phyloP scores from a whole-genome alignment of 768 basidiomycete genomes.

The Melanogaster broomeanus region DNA sequence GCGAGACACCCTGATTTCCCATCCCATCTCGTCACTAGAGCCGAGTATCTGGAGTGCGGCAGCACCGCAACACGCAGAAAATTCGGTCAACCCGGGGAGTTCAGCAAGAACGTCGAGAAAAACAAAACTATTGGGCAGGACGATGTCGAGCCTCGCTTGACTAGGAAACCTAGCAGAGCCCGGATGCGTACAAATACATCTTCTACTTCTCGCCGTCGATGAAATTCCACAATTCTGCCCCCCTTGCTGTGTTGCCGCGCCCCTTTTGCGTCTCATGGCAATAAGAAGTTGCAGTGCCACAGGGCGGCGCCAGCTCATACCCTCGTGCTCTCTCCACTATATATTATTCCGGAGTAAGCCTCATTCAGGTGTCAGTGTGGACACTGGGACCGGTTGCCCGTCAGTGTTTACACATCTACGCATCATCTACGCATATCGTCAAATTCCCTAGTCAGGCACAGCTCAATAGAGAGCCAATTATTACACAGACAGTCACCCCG shows the following conservation, averaged over 20 bases:
- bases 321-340: not conserved
- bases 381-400: too few relatives aligned
- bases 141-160: conserved; percentile 25
- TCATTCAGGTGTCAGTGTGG: conserved; percentile 10
- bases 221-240: not conserved
- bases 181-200: conserved; percentile 23
- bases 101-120: conserved; percentile 22
- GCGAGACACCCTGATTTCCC: conserved; percentile 53
- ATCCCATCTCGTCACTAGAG: conserved; percentile 62
- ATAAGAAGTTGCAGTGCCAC: too few relatives aligned
- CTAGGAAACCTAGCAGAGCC: conserved; percentile 29
- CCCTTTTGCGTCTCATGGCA: too few relatives aligned
- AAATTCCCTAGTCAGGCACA: conserved; percentile 32
- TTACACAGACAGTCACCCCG: conserved; percentile 20
- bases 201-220: conserved; percentile 30
- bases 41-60: conserved; percentile 86
- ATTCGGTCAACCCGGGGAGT: conserved; percentile 48
- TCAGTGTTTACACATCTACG: too few relatives aligned
- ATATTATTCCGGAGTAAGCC: conserved; percentile 3
- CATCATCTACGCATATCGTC: too few relatives aligned
- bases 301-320: not conserved
- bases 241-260: too few relatives aligned
- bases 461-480: conserved; percentile 26
- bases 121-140: conserved; percentile 17
- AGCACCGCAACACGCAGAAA: conserved; percentile 73